Evolutionary conservation across 202 grass and related monocot species (phyloP).

Genomic region (Zizania palustris): DNA sequence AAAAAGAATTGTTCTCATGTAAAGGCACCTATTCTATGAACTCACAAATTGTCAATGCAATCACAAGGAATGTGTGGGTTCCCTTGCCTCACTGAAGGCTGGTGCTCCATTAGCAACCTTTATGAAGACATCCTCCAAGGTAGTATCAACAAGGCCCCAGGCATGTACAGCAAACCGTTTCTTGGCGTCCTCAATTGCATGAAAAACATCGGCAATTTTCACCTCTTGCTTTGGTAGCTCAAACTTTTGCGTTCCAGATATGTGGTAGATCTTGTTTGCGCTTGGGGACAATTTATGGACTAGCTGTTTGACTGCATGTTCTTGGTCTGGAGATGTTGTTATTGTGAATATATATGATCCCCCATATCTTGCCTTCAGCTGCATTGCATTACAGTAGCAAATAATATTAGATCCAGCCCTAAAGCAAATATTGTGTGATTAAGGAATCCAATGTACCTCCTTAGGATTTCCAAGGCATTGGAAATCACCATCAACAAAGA

Average conservation of each 20-base stretch:
- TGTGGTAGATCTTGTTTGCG: slow-evolving; percentile 76
- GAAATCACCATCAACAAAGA: slow-evolving; percentile 81
- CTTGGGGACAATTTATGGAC: slow-evolving; percentile 61
- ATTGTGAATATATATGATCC: slow-evolving; percentile 49
- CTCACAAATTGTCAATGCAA: slow-evolving; percentile 27
- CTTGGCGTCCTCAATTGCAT: slow-evolving; percentile 61
- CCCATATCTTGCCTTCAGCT: slow-evolving; percentile 49
- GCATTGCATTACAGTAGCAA: slow-evolving; percentile 14
- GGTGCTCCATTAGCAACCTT: slow-evolving; percentile 46
- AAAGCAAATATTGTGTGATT: not conserved
- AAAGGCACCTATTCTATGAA: slow-evolving; percentile 24
- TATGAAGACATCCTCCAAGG: slow-evolving; percentile 83
- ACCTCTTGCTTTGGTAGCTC: slow-evolving; percentile 82
- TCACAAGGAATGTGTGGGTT: too few relatives aligned
- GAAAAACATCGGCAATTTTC: slow-evolving; percentile 71
- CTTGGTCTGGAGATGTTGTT: slow-evolving; percentile 60
- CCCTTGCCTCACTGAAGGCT: too few relatives aligned
- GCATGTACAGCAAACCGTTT: slow-evolving; percentile 52
- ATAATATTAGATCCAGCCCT: not conserved
- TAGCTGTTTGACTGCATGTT: slow-evolving; percentile 61
- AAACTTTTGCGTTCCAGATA: slow-evolving; percentile 89
- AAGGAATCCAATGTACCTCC: slow-evolving; percentile 40
- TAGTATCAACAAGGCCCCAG: too few relatives aligned
- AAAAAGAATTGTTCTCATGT: slow-evolving; percentile 3
- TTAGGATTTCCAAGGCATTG: slow-evolving; percentile 82